A percentile compares a stretch with the other conserved stretches of the same genome.
These are phyloP conservation scores for Halenospora varia DNA, from an alignment of 495 filamentous ascomycete species.

Conservation along the genomic window DNA sequence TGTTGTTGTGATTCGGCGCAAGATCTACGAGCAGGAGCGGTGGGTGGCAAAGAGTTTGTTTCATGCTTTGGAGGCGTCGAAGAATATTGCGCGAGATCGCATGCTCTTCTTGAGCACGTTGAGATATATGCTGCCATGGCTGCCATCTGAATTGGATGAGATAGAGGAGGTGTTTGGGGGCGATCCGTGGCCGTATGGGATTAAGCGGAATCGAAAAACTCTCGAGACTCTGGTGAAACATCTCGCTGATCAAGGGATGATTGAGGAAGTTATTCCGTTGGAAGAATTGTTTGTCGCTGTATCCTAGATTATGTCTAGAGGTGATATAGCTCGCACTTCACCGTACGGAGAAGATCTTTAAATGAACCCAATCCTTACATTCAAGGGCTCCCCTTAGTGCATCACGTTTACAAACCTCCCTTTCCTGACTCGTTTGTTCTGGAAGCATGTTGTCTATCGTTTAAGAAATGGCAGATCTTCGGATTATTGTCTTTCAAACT, in stretches of 20 bases:
- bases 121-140: conserved; percentile 37
- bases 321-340: too few relatives aligned
- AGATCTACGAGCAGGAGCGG: conserved; percentile 28
- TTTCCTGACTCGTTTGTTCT: too few relatives aligned
- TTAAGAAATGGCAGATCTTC: too few relatives aligned
- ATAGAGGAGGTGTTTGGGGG: conserved; percentile 32
- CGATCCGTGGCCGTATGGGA: conserved; percentile 33
- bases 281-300: conserved; percentile 32
- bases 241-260: conserved; percentile 33
- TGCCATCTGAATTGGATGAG: conserved; percentile 31
- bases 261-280: conserved; percentile 18
- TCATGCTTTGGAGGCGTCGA: conserved; percentile 32
- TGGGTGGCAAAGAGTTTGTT: conserved; percentile 29
- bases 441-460: too few relatives aligned
- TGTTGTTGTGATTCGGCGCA: conserved; percentile 29
- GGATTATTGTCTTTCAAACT: too few relatives aligned
- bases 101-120: conserved; percentile 25
- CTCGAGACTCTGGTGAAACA: conserved; percentile 30
- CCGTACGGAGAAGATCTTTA: too few relatives aligned
- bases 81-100: conserved; percentile 26
- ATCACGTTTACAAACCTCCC: too few relatives aligned
- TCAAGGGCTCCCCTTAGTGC: too few relatives aligned
- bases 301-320: too few relatives aligned
- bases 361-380: too few relatives aligned
- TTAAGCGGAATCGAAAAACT: conserved; percentile 31